Evolutionary conservation across 441 rosid species (phyloP).

Genomic region (Macaranga tanarius): DNA sequence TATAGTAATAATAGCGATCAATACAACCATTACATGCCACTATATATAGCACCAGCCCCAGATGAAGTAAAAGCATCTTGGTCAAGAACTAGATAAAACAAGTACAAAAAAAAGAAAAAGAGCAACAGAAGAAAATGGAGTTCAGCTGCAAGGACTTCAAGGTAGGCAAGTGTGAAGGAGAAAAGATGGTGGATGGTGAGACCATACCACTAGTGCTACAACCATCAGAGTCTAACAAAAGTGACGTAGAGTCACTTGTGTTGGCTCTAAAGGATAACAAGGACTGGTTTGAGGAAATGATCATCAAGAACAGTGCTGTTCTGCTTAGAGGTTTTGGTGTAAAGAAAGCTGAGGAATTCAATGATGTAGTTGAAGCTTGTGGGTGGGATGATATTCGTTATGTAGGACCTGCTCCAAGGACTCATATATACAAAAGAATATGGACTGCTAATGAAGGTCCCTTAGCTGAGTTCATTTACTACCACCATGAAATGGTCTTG

Average conservation of each 20-base stretch:
- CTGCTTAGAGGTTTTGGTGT: conserved; percentile 57
- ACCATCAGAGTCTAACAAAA: conserved; percentile 31
- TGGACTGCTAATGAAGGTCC: conserved; percentile 83
- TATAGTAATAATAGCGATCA: not conserved
- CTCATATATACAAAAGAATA: conserved; percentile 52
- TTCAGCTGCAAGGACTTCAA: conserved; percentile 44
- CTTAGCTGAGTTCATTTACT: conserved; percentile 57
- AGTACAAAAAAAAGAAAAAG: not conserved
- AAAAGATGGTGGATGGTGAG: conserved; percentile 62
- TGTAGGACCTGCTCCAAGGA: conserved; percentile 59
- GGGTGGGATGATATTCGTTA: conserved; percentile 64
- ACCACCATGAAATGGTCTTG: conserved; percentile 75
- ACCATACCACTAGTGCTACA: conserved; percentile 51
- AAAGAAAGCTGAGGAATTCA: conserved; percentile 46
- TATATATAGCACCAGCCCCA: not conserved
- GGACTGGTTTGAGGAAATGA: conserved; percentile 61
- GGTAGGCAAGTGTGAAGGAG: conserved; percentile 57
- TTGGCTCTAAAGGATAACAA: conserved; percentile 39
- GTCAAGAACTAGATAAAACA: too few species aligned
- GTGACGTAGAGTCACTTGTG: conserved; percentile 36
- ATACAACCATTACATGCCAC: not conserved
- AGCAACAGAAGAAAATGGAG: conserved; percentile 25
- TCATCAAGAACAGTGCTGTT: conserved; percentile 58
- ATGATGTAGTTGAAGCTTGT: conserved; percentile 51
- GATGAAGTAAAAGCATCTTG: not conserved